These are phyloP conservation scores for Tagetes erecta DNA, from an alignment of 129 eudicot genomes.

Conservation along the genomic window DNA sequence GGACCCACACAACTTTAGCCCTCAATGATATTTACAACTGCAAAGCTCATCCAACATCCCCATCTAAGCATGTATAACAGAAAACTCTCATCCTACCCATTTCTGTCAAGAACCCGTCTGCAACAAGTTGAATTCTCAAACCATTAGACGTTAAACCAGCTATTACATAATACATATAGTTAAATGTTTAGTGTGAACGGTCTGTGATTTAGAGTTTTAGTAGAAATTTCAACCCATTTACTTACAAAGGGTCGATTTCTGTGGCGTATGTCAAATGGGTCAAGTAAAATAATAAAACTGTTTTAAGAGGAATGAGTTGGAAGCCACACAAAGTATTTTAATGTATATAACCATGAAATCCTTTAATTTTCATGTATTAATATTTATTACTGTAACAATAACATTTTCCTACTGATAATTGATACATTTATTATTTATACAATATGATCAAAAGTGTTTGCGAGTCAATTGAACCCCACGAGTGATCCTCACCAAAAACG, in stretches of 20 bases:
- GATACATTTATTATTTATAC: neutral
- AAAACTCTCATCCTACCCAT: neutral
- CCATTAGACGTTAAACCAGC: neutral
- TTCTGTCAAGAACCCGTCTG: conserved; percentile 61
- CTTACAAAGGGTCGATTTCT: neutral
- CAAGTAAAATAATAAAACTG: neutral
- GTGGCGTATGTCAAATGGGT: neutral
- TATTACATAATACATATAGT: neutral
- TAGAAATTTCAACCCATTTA: neutral
- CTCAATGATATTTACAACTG: conserved; percentile 32
- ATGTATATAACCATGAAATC: neutral
- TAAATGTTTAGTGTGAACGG: neutral
- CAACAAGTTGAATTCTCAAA: conserved; percentile 26
- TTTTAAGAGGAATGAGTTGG: neutral
- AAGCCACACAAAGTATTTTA: neutral
- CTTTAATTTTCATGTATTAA: neutral
- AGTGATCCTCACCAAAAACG: neutral
- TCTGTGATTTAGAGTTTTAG: neutral
- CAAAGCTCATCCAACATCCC: neutral
- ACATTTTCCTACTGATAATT: neutral
- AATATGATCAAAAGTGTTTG: neutral
- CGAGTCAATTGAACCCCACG: neutral
- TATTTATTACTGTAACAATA: neutral
- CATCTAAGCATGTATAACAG: neutral
- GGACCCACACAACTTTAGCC: neutral